Evolutionary conservation across 2,329 filamentous ascomycete species (phyloP), one percentile per base, ranked within the genome.

Genomic region (Xylaria hypoxylon): DNA sequence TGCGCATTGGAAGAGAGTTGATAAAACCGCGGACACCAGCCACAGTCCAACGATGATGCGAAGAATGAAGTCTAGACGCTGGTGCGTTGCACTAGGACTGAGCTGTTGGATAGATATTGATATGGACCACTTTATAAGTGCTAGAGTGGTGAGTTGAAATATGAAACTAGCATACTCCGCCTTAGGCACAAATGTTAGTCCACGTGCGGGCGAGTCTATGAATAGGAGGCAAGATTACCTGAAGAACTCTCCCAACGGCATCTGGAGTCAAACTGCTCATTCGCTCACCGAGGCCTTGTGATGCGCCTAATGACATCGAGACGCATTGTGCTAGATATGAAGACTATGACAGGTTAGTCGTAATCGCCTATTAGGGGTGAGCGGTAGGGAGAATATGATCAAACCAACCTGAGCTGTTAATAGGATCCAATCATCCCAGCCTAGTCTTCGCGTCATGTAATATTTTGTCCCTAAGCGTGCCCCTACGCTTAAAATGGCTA

Each of bases 81-180:
- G 57, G 35, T 72, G 72, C 7, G 24, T 31, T 6, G 35, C 24
- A 28, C 60, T 64, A 2, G 70, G 71, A 44, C 66, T 72, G 17
- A 73, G 61, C 31, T 71, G 62, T 19, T 70, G 57, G 35, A 73
- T 69, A 35, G 69, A 72, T 4, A 63, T 55, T 4, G 64, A 67
- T 38, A 71, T 68, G 26, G 72, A 73, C 68, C 65, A 72, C 55
- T 73, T 72, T 48, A 73, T 59, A n/a, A 73, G 62, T 17, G 70
- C 68, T 1, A 70, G 62, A 38, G 68, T n/a, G 8, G 69, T 38
- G 3, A 73, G 56, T n/a, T 72, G 63, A 40, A 73, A 69, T 17
- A 68, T 59, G 38, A 68, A 47, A 24, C 71, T 72, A n/a, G 64
- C 56, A 38, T 73, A 73, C 42, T 72, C 70, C 40, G 71, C 71